Evolutionary conservation across 2,329 filamentous ascomycete genomes (phyloP).

Genomic region (Botrytis squamosa): DNA sequence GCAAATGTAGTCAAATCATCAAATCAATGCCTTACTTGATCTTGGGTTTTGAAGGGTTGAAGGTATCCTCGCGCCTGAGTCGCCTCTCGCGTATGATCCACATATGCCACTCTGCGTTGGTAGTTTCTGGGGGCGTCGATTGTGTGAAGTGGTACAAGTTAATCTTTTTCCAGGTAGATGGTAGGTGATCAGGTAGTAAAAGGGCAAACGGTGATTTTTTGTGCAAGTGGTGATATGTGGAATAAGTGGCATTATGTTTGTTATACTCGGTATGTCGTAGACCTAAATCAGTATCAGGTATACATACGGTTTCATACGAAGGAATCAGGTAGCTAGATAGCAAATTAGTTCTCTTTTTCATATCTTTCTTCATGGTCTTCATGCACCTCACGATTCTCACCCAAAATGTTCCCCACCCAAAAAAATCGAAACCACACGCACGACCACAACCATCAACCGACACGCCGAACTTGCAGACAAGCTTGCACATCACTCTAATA

Average conservation of each 20-base stretch:
- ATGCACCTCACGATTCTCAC: constrained; percentile 8
- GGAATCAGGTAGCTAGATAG: neutral
- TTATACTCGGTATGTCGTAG: neutral
- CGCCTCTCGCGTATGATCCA: constrained; percentile 17
- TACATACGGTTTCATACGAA: neutral
- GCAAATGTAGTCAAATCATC: constrained; percentile 10
- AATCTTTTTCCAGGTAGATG: constrained; percentile 10
- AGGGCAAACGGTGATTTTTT: neutral
- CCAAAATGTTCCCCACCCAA: constrained; percentile 10
- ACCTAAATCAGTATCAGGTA: neutral
- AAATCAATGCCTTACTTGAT: neutral
- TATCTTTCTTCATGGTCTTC: neutral
- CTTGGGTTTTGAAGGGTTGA: neutral
- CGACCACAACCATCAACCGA: constrained; percentile 14
- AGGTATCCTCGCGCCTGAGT: constrained; percentile 3
- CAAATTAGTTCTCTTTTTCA: neutral
- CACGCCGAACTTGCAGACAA: constrained; percentile 18
- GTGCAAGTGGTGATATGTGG: neutral
- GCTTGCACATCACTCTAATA: constrained; percentile 22
- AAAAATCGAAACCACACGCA: constrained; percentile 4
- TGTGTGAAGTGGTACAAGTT: constrained; percentile 4
- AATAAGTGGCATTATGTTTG: neutral
- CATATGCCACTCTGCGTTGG: constrained; percentile 18
- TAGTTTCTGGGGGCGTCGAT: constrained; percentile 10
- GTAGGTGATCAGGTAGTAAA: constrained; percentile 10